Base-by-base conservation (phyloP, 345 rosid genomes). In the Salix brachista region DNA sequence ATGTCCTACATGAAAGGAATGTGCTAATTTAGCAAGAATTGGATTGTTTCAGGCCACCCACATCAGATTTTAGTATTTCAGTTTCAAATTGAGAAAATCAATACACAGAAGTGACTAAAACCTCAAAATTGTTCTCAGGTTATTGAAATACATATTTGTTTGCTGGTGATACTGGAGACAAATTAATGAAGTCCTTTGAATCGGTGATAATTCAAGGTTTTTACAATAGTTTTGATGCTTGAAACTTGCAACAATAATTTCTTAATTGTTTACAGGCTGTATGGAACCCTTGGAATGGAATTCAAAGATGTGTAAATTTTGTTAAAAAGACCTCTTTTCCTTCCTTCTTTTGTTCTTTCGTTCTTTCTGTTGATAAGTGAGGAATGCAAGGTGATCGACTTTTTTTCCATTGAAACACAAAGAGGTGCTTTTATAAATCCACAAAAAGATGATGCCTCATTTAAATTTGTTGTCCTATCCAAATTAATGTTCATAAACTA, bases 1-100 rank as follows among this genome's bases (percentile, higher is more conserved):
- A 92, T 94, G 78, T 94, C 95, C 97, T 89, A 86, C 86, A 86
- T 44, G 68, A 42, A 64, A 41, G 61, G 36, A 72, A 41, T 48
- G 23, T 11, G 67, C 10, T 30, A 46, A 14, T 77, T 78, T 48
- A 72, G 69, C 69, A 66, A 36, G 52, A 76, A 62, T 42, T 28
- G 8, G 13, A 73, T 14, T 46, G 52, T 46, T 46, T 13, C 52
- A 3, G 52, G 52, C 5, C 52, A 46, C 52, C 4, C 17, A 4
- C 52, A 13, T 46, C 52, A 12, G 5, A 46, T 0, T 46, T 46
- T 46, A 4, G 52, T 46, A 46, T 46, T 16, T 14, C 52, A 77
- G 73, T 23, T 41, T 26, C 26, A 21, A 48, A 32, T 42, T 65
- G 30, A 42, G 10, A 68, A 17, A 68, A 21, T 18, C 67, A 30